Conservation (phyloP, 2,329 filamentous ascomycete genomes). For the Pseudogymnoascus sp. region DNA sequence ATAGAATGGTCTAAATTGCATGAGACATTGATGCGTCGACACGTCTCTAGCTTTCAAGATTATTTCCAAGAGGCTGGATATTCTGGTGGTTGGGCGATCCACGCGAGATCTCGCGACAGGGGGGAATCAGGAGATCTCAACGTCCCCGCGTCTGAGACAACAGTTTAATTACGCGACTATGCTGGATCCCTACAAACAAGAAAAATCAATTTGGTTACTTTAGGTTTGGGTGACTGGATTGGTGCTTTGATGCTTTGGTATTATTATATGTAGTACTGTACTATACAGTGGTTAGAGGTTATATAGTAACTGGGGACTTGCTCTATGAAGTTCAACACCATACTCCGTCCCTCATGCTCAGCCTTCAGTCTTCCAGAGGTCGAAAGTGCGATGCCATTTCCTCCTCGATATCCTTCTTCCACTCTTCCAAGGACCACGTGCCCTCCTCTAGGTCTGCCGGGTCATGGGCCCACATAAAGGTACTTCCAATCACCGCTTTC, state of each 20-base stretch:
- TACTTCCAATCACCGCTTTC: conserved; percentile 13
- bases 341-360: neutral
- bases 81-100: neutral
- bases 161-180: neutral
- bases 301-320: neutral
- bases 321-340: neutral
- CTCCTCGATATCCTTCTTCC: conserved; percentile 17
- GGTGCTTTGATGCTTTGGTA: neutral
- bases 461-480: conserved; percentile 16
- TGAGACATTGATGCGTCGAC: neutral
- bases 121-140: neutral
- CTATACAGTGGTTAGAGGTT: neutral
- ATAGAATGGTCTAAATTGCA: neutral
- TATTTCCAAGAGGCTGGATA: neutral
- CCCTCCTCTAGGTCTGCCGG: conserved; percentile 14
- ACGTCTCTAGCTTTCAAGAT: conserved; percentile 1
- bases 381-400: conserved; percentile 19
- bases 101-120: conserved; percentile 2
- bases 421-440: conserved; percentile 18
- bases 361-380: conserved; percentile 15
- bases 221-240: neutral
- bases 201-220: neutral
- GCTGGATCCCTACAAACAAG: neutral
- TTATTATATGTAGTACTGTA: neutral
- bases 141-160: neutral